phyloP scores from a whole-genome alignment of 2,329 filamentous ascomycete species.

The Fusarium xyrophilum region DNA sequence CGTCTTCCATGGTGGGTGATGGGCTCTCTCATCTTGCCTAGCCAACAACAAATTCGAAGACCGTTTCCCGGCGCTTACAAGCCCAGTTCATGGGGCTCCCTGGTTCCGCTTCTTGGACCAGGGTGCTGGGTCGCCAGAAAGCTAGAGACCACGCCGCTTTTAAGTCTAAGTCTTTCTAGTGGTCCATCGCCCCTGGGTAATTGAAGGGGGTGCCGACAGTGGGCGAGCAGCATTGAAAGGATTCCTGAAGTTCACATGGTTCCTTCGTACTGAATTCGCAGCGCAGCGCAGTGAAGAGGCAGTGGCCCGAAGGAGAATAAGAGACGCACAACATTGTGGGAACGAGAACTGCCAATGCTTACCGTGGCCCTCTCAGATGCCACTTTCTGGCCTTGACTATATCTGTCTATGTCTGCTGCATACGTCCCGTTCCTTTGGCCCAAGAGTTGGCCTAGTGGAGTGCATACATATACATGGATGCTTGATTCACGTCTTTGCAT shows the following conservation, averaged over 20 bases:
- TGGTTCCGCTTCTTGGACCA: conserved; percentile 30
- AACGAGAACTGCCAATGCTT: conserved; percentile 1
- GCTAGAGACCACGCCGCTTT: conserved; percentile 36
- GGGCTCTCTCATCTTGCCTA: conserved; percentile 31
- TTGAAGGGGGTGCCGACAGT: conserved; percentile 18
- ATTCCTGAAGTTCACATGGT: conserved; percentile 9
- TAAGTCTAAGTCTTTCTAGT: conserved; percentile 26
- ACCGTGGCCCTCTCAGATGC: background rate
- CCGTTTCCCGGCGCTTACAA: conserved; percentile 47
- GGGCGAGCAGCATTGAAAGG: conserved; percentile 12
- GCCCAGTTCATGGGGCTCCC: conserved; percentile 17
- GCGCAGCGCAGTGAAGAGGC: background rate
- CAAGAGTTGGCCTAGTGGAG: conserved; percentile 36
- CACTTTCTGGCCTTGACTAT: conserved; percentile 8
- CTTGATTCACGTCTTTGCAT: conserved; percentile 24
- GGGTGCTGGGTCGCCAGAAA: conserved; percentile 40
- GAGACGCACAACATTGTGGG: background rate
- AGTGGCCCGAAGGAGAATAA: background rate
- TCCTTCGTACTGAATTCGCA: conserved; percentile 1
- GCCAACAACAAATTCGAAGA: conserved; percentile 40
- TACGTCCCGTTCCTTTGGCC: conserved; percentile 32
- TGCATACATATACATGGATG: background rate
- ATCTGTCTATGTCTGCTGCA: conserved; percentile 26
- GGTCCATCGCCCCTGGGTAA: conserved; percentile 1
- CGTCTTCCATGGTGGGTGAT: conserved; percentile 44